phyloP scores from a whole-genome alignment of 148 eudicot species.

The Rhododendron simsii region DNA sequence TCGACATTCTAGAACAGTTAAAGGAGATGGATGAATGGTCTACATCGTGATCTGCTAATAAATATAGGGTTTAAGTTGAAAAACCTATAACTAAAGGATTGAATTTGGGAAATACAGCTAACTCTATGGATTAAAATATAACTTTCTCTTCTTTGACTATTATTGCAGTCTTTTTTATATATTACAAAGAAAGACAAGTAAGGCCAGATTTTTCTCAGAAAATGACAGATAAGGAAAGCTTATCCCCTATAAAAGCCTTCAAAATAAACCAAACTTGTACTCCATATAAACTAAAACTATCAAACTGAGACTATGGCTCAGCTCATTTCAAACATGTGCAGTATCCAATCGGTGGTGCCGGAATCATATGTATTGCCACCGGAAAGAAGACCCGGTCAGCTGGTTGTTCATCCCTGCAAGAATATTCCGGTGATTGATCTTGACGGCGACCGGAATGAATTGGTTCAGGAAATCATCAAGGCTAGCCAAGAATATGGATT shows the following conservation, averaged over 20 bases:
- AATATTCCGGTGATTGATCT: slow-evolving; percentile 14
- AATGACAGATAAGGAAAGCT: neutral
- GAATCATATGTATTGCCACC: neutral
- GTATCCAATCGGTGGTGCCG: neutral
- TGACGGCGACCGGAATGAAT: neutral
- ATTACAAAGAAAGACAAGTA: neutral
- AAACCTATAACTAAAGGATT: too few relatives aligned
- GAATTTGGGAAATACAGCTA: too few relatives aligned
- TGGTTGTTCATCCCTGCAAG: neutral
- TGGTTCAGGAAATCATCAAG: slow-evolving; percentile 6
- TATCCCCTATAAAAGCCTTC: neutral
- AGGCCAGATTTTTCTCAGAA: neutral
- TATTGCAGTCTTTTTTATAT: too few relatives aligned
- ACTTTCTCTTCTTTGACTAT: neutral
- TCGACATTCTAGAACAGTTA: too few relatives aligned
- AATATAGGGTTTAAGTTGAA: too few relatives aligned
- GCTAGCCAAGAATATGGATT: slow-evolving; percentile 22
- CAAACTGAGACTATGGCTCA: neutral
- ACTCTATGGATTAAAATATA: too few relatives aligned
- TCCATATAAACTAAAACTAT: neutral
- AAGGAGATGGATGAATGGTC: too few relatives aligned
- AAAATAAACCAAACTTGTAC: neutral
- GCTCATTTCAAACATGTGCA: neutral
- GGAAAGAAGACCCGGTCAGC: slow-evolving; percentile 1
- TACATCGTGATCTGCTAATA: too few relatives aligned